Evolutionary conservation across 2,329 filamentous ascomycete species (phyloP).

Genomic region (Chaetomium globosum): DNA sequence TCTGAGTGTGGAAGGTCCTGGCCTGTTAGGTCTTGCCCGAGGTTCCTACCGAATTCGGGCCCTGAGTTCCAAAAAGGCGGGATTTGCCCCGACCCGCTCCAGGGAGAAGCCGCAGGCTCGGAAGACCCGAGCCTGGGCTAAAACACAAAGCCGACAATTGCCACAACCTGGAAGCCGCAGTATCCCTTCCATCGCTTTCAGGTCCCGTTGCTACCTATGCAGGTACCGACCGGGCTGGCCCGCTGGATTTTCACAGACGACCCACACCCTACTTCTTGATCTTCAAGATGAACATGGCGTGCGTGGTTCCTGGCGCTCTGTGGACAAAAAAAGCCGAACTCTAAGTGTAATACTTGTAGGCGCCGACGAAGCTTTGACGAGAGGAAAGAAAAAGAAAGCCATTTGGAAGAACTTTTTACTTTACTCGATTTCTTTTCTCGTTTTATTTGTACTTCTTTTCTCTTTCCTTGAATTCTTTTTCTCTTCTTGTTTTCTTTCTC

Average conservation of each 20-base stretch:
- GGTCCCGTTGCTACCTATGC: slow-evolving; percentile 14
- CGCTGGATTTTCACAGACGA: slow-evolving; percentile 7
- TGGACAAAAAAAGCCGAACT: too few species aligned
- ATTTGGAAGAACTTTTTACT: too few species aligned
- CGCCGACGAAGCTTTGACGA: too few species aligned
- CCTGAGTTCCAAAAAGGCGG: background rate
- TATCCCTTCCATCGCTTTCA: slow-evolving; percentile 6
- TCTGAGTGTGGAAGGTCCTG: background rate
- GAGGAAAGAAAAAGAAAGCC: too few species aligned
- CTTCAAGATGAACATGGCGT: too few species aligned
- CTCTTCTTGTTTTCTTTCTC: too few species aligned
- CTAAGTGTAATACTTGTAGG: too few species aligned
- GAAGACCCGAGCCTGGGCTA: slow-evolving; percentile 17
- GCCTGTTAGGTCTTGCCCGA: background rate
- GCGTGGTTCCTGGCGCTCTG: too few species aligned
- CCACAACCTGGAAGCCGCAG: slow-evolving; percentile 19
- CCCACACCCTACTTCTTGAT: background rate
- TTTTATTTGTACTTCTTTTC: too few species aligned
- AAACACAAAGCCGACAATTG: slow-evolving; percentile 33
- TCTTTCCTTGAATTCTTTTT: too few species aligned
- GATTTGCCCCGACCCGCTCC: background rate
- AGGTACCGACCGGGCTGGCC: slow-evolving; percentile 21
- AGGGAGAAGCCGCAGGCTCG: slow-evolving; percentile 1
- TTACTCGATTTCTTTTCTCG: too few species aligned
- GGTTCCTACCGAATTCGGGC: background rate